Conservation (phyloP, 306 rosid genomes). For the Prunus salicina region DNA sequence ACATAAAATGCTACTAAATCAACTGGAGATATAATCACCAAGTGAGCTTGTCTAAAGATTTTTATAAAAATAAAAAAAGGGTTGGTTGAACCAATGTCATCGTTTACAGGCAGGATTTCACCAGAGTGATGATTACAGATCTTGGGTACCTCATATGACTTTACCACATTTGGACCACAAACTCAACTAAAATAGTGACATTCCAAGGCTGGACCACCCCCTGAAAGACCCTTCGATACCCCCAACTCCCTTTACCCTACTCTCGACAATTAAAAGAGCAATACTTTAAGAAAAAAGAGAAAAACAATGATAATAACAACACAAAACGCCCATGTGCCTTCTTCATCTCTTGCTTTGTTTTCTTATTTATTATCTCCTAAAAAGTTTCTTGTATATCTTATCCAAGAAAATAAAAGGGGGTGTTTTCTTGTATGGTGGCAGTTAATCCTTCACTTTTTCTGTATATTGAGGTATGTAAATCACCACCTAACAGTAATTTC, state of each 20-base stretch:
- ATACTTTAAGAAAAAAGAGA: neutral
- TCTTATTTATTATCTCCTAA: neutral
- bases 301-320: neutral
- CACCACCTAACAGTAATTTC: neutral
- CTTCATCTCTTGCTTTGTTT: constrained; percentile 10
- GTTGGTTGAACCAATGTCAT: constrained; percentile 16
- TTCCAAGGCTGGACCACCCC: constrained; percentile 60
- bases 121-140: constrained; percentile 32
- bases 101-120: constrained; percentile 23
- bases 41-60: neutral
- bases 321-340: constrained; percentile 28
- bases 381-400: neutral
- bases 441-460: neutral
- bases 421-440: neutral
- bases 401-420: neutral
- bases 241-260: constrained; percentile 11
- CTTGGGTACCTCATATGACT: constrained; percentile 34
- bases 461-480: neutral
- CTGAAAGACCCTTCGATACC: constrained; percentile 24
- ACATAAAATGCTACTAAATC: constrained; percentile 10
- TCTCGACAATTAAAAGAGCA: constrained; percentile 12
- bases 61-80: neutral
- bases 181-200: constrained; percentile 29
- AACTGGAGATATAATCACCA: constrained; percentile 23
- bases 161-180: constrained; percentile 58